Evolutionary conservation across 208 protist species (phyloP), one percentile per base, ranked within the genome.

Genomic region (Chromosphaera perkinsii): DNA sequence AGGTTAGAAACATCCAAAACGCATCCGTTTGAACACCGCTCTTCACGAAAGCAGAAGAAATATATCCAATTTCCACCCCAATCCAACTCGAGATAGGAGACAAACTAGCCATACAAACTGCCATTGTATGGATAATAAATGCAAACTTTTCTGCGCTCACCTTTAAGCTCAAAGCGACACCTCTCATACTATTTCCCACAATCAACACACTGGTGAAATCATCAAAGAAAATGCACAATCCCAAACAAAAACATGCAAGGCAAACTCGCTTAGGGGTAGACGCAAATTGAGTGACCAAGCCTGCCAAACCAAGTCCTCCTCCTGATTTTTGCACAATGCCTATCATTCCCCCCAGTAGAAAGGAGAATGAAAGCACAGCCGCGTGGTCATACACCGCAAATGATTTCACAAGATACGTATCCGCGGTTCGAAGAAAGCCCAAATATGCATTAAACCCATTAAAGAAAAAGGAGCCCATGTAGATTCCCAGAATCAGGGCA

Each of bases 31-130:
- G 2, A 26, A 51, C 7, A 9, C 52, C 59, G 5, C 48, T 9
- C 24, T n/a, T 12, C 48, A 42, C 43, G 61, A 40, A 57, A 14
- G 31, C 20, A 5, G 7, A 35, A 1, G 20, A 35, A 2, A 75
- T 31, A 22, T 69, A 70, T 14, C 61, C 59, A 39, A 75, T 3
- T 52, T 75, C 61, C 14, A 75, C 31, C 17, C 69, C 69, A 3
- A 55, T 51, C 69, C 69, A 75, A 1, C 60, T 63, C 5, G 69
- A 75, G 42, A 75, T 33, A 9, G 69, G 69, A 40, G 60, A 26
- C 33, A 75, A 20, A 29, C 51, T 63, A 24, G 60, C 51, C 33
- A 75, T 33, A 20, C 2, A 10, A 2, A 33, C 22, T 48, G 45
- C 59, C 10, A 48, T 43, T 4, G 29, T 37, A 43, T 75, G 61